Base-by-base conservation (phyloP, 1,284 basidiomycete species). In the Lignosus rhinocerotis region DNA sequence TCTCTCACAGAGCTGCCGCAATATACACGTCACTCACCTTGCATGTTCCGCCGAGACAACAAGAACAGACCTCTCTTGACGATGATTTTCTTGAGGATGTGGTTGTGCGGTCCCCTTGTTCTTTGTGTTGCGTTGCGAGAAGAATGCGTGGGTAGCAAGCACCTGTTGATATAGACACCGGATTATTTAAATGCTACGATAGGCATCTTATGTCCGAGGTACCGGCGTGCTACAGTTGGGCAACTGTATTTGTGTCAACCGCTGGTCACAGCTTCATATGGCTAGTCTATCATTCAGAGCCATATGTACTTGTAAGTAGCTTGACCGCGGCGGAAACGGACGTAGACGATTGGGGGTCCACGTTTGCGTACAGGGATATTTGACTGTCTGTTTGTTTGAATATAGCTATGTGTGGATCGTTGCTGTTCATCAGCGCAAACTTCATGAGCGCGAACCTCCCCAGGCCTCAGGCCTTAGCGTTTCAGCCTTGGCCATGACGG, bases 271-370 rank as follows among this genome's bases (percentile, higher is more conserved):
- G 47, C 55, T 61, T 48, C 55, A 49, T 16, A 54, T 42, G 25
- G 44, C 48, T 52, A 44, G 49, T n/a, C 16, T 17, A 45, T 12
- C 12, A 25, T 45, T 48, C 44, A 44, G 51, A 58, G 45, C 45
- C 34, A 43, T 16, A 19, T 34, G 17, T 31, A 10, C 21, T 39
- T n/a, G 45, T 31, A n/a, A n/a, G n/a, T n/a, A 48, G 36, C 36
- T 14, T 14, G 36, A 39, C 12, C 12, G 36, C 33, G 25, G 30
- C 32, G 33, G 12, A 55, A 38, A 51, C 11, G 39, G 30, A 16
- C 38, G 53, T 59, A 49, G 55, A 48, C 41, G 19, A 51, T 36
- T 53, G 58, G 41, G 39, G 58, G 58, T 60, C 58, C 59, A 16
- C 33, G 41, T 43, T 43, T 5, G 41, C 7, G 16, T 17, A 50